phyloP scores from a whole-genome alignment of 2,329 filamentous ascomycete species.

The Knufia petricola region DNA sequence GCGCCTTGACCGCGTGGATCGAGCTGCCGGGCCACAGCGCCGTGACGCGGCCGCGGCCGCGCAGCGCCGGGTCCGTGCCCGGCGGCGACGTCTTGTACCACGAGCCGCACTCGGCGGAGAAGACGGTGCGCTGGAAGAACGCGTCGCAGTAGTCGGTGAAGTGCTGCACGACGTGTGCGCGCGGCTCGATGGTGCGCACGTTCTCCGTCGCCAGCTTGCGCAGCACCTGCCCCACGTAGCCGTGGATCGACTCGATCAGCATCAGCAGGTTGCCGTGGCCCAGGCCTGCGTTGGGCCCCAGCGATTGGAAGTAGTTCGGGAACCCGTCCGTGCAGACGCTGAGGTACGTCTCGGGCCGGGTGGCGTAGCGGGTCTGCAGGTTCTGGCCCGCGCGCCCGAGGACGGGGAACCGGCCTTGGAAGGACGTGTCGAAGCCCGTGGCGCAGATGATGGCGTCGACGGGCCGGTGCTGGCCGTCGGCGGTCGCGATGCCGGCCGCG shows the following conservation, averaged over 20 bases:
- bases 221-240: slow-evolving; percentile 38
- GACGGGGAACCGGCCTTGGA: slow-evolving; percentile 29
- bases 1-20: slow-evolving; percentile 28
- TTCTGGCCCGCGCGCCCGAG: slow-evolving; percentile 24
- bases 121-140: slow-evolving; percentile 34
- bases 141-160: slow-evolving; percentile 40
- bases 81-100: slow-evolving; percentile 40
- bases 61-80: slow-evolving; percentile 24
- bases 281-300: slow-evolving; percentile 27
- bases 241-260: slow-evolving; percentile 17
- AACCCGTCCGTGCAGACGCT: slow-evolving; percentile 27
- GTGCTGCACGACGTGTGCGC: slow-evolving; percentile 36
- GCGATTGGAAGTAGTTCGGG: slow-evolving; percentile 29
- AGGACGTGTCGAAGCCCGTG: slow-evolving; percentile 32
- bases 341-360: slow-evolving; percentile 29
- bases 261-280: slow-evolving; percentile 25
- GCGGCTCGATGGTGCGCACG: slow-evolving; percentile 37
- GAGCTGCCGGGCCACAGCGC: slow-evolving; percentile 36
- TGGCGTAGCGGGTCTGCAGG: slow-evolving; percentile 24
- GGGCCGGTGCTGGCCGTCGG: slow-evolving; percentile 26
- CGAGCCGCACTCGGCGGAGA: slow-evolving; percentile 34
- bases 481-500: slow-evolving; percentile 19
- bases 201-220: slow-evolving; percentile 40
- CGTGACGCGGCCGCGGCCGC: slow-evolving; percentile 30
- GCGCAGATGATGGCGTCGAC: slow-evolving; percentile 31